Conservation (phyloP, 2,329 filamentous ascomycete species). For the Simplicillium sp. region DNA sequence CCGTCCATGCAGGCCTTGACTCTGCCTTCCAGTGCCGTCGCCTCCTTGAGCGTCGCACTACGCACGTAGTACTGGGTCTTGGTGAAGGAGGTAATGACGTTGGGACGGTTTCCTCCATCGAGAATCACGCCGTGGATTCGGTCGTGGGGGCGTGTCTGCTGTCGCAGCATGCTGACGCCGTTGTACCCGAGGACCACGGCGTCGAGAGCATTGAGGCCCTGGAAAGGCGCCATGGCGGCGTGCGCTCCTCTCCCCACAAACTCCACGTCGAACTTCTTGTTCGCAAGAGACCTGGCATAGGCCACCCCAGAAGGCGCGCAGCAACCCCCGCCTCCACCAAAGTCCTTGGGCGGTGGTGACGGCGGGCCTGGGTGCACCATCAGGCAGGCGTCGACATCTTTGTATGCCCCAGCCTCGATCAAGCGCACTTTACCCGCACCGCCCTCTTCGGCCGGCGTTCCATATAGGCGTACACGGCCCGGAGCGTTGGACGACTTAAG, state of each 20-base stretch:
- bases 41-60: slow-evolving; percentile 19
- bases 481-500: slow-evolving; percentile 18
- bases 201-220: slow-evolving; percentile 38
- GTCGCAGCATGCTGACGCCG: slow-evolving; percentile 31
- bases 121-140: slow-evolving; percentile 35
- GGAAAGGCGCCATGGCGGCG: slow-evolving; percentile 36
- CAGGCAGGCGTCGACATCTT: slow-evolving; percentile 13
- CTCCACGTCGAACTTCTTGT: background rate
- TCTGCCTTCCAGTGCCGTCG: slow-evolving; percentile 16
- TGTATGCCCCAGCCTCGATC: slow-evolving; percentile 14
- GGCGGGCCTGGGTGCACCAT: slow-evolving; percentile 14
- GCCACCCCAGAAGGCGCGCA: background rate
- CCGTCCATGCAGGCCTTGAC: slow-evolving; percentile 27
- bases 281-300: background rate
- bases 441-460: slow-evolving; percentile 33
- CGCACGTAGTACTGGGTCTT: slow-evolving; percentile 29
- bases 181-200: slow-evolving; percentile 28
- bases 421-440: slow-evolving; percentile 28
- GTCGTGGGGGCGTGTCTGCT: slow-evolving; percentile 35
- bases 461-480: slow-evolving; percentile 28
- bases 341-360: slow-evolving; percentile 3
- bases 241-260: slow-evolving; percentile 22
- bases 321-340: background rate
- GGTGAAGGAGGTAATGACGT: slow-evolving; percentile 18
- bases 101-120: background rate